phyloP scores from a whole-genome alignment of 2,329 filamentous ascomycete species.

The Talaromyces amestolkiae region DNA sequence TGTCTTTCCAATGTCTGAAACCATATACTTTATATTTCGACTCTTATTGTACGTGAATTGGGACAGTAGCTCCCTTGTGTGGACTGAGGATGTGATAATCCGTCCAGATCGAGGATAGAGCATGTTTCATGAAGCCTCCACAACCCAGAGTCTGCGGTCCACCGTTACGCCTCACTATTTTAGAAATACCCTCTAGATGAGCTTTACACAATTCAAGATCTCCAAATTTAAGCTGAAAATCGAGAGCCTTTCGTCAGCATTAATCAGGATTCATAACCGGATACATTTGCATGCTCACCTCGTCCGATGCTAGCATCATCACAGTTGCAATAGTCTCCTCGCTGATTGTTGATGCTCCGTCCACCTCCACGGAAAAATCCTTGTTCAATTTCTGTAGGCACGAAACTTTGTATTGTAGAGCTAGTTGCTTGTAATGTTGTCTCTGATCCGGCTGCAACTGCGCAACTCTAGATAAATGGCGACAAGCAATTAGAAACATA shows the following conservation, averaged over 20 bases:
- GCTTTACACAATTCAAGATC: not conserved
- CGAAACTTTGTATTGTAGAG: conserved; percentile 4
- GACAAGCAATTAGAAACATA: conserved; percentile 9
- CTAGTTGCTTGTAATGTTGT: conserved; percentile 3
- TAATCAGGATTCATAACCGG: not conserved
- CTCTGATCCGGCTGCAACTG: not conserved
- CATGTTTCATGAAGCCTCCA: conserved; percentile 4
- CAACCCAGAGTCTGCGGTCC: conserved; percentile 7
- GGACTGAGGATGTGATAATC: not conserved
- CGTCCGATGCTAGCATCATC: conserved; percentile 9
- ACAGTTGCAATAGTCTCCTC: conserved; percentile 6
- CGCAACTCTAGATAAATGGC: not conserved
- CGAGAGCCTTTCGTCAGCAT: not conserved
- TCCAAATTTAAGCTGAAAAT: not conserved
- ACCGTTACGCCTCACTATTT: conserved; percentile 12
- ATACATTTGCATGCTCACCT: not conserved
- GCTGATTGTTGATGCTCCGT: not conserved
- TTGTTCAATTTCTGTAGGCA: conserved; percentile 6
- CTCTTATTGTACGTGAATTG: not conserved
- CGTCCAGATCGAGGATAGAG: not conserved
- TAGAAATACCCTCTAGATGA: not conserved
- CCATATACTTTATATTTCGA: not conserved
- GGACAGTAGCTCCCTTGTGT: not conserved
- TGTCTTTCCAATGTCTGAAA: not conserved
- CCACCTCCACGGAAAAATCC: not conserved